Conservation (phyloP, 1,284 basidiomycete genomes). For the Psilocybe mexicana region DNA sequence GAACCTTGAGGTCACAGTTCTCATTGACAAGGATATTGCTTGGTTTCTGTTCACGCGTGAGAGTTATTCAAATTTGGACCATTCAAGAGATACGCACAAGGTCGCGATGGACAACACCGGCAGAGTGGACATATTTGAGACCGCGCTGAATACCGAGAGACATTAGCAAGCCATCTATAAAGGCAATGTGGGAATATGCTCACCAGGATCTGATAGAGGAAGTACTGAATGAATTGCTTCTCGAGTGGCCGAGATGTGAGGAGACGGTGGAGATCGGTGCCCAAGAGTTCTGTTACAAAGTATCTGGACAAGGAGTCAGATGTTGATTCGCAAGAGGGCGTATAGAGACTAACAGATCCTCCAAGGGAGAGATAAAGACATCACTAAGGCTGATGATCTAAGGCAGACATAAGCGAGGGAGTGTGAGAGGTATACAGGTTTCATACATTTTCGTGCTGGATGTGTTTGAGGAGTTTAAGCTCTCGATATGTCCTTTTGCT, state of each 20-base stretch:
- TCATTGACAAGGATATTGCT: slow-evolving; percentile 99
- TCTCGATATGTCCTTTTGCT: slow-evolving; percentile 98
- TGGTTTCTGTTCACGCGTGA: slow-evolving; percentile 71
- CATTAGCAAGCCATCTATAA: neutral
- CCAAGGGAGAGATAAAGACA: slow-evolving; percentile 98
- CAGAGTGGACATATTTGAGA: slow-evolving; percentile 99
- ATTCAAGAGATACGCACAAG: slow-evolving; percentile 52
- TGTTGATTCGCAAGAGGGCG: slow-evolving; percentile 3
- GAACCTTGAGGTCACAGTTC: slow-evolving; percentile 87
- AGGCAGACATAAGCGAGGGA: slow-evolving; percentile 10
- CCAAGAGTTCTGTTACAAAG: slow-evolving; percentile 99
- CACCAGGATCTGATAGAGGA: slow-evolving; percentile 97
- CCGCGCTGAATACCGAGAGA: slow-evolving; percentile 65
- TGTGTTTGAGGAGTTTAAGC: slow-evolving; percentile 97
- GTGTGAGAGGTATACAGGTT: slow-evolving; percentile 1
- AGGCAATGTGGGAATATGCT: slow-evolving; percentile 28
- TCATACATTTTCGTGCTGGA: slow-evolving; percentile 95
- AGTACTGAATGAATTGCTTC: slow-evolving; percentile 99
- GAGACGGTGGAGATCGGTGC: slow-evolving; percentile 96
- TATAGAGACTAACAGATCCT: slow-evolving; percentile 77
- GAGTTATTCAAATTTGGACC: neutral
- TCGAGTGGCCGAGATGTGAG: slow-evolving; percentile 96
- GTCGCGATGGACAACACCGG: slow-evolving; percentile 98
- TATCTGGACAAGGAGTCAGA: slow-evolving; percentile 56
- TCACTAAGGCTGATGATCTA: slow-evolving; percentile 98